Conservation (phyloP, 352 stramenopile genomes). For the Phytopythium helicoides region DNA sequence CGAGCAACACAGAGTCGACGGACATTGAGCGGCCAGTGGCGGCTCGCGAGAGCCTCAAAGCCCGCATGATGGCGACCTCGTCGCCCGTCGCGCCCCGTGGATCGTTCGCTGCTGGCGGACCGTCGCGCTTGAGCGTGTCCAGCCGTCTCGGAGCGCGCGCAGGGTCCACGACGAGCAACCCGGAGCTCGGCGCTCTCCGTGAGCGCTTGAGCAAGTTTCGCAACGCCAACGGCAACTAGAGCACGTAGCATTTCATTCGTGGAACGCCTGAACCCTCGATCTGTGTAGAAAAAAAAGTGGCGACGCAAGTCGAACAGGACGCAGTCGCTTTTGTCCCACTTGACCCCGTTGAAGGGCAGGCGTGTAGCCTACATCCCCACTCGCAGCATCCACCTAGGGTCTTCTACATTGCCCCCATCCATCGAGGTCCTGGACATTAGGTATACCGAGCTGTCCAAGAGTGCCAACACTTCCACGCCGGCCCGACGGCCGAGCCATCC, state of each 20-base stretch:
- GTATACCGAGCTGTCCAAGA: too few relatives aligned
- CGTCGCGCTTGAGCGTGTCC: background rate
- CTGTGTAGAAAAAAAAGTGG: background rate
- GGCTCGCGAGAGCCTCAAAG: background rate
- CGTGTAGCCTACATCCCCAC: too few relatives aligned
- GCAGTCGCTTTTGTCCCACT: background rate
- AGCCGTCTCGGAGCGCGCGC: too few relatives aligned
- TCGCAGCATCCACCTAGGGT: too few relatives aligned
- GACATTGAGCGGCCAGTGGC: background rate
- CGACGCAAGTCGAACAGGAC: constrained; percentile 5
- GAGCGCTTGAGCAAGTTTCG: constrained; percentile 4
- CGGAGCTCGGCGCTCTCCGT: background rate
- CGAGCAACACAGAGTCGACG: background rate
- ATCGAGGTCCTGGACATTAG: too few relatives aligned
- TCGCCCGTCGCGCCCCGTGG: background rate
- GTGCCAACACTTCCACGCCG: too few relatives aligned
- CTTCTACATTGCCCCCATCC: too few relatives aligned
- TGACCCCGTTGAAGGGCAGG: background rate
- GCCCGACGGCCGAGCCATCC: background rate
- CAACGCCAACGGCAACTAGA: background rate
- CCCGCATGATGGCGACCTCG: background rate
- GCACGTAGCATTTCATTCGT: background rate
- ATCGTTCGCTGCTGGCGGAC: background rate
- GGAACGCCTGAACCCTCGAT: background rate
- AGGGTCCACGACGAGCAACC: background rate